Percentiles rank a stretch among this genome's conserved stretches.
Conservation (phyloP, 1,139 yeast genomes). For the Blastobotrys illinoisensis region DNA sequence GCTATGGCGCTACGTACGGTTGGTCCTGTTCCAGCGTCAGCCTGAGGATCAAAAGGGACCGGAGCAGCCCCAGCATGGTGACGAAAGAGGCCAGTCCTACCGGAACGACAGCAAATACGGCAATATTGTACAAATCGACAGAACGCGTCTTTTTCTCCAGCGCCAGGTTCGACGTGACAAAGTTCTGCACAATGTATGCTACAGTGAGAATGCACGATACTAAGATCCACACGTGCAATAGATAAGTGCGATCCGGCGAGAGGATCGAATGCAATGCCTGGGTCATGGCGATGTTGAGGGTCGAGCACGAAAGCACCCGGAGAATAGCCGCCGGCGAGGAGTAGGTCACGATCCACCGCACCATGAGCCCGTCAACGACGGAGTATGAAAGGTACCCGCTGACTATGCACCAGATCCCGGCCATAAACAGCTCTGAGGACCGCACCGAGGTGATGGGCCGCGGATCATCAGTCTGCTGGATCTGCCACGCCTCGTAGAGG, state of each 20-base stretch:
- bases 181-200: conserved; percentile 82
- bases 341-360: conserved; percentile 86
- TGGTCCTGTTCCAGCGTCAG: conserved; percentile 44
- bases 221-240: conserved; percentile 85
- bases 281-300: conserved; percentile 65
- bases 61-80: conserved; percentile 77
- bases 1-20: not conserved
- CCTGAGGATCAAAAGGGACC: conserved; percentile 69
- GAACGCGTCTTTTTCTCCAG: conserved; percentile 39
- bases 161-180: conserved; percentile 79
- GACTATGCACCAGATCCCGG: conserved; percentile 54
- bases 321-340: conserved; percentile 84
- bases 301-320: conserved; percentile 75
- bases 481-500: conserved; percentile 43
- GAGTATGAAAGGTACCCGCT: conserved; percentile 80
- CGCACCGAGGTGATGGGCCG: conserved; percentile 31
- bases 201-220: conserved; percentile 79
- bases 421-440: conserved; percentile 37
- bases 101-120: conserved; percentile 95
- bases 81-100: conserved; percentile 91
- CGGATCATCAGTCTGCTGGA: conserved; percentile 15
- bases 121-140: conserved; percentile 72
- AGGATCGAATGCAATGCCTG: conserved; percentile 53
- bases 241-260: conserved; percentile 50
- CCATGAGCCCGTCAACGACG: conserved; percentile 83